A percentile compares a stretch with the other conserved stretches of the same genome.
Evolutionary conservation across 352 stramenopile species (phyloP).

Genomic region (Phytophthora rubi): DNA sequence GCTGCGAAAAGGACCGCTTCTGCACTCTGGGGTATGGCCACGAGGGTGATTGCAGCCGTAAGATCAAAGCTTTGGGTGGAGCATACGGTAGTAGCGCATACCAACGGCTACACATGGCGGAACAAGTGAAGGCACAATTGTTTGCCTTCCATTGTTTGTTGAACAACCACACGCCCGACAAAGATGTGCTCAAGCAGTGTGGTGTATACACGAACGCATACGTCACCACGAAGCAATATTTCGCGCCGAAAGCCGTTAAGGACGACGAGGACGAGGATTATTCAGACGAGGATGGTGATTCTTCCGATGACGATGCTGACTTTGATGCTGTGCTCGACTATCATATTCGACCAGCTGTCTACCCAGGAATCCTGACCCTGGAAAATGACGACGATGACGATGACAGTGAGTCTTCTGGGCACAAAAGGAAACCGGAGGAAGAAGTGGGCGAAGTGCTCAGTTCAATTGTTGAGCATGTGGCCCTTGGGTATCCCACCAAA

Average conservation of each 20-base stretch:
- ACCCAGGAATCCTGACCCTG: conserved; percentile 64
- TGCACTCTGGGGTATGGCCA: conserved; percentile 83
- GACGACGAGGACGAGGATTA: conserved; percentile 80
- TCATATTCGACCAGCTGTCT: conserved; percentile 46
- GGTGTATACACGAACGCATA: conserved; percentile 84
- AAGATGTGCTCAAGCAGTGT: conserved; percentile 88
- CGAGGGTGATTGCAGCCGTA: conserved; percentile 78
- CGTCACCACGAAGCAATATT: conserved; percentile 74
- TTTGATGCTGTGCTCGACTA: conserved; percentile 64
- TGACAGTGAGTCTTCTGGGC: conserved; percentile 38
- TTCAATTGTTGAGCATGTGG: conserved; percentile 83
- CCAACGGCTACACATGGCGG: conserved; percentile 75
- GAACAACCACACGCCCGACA: conserved; percentile 88
- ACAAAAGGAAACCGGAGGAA: conserved; percentile 70
- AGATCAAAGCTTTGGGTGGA: conserved; percentile 72
- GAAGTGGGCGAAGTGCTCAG: conserved; percentile 81
- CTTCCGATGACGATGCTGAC: conserved; percentile 75
- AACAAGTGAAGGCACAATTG: conserved; percentile 88
- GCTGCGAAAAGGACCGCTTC: conserved; percentile 84
- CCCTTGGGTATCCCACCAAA: conserved; percentile 71
- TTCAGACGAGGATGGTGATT: conserved; percentile 73
- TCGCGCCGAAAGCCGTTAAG: conserved; percentile 53
- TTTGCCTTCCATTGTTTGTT: conserved; percentile 89
- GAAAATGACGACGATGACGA: conserved; percentile 53
- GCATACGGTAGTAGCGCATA: conserved; percentile 74